Conservation (phyloP, 306 rosid genomes). For the Malus asiatica region DNA sequence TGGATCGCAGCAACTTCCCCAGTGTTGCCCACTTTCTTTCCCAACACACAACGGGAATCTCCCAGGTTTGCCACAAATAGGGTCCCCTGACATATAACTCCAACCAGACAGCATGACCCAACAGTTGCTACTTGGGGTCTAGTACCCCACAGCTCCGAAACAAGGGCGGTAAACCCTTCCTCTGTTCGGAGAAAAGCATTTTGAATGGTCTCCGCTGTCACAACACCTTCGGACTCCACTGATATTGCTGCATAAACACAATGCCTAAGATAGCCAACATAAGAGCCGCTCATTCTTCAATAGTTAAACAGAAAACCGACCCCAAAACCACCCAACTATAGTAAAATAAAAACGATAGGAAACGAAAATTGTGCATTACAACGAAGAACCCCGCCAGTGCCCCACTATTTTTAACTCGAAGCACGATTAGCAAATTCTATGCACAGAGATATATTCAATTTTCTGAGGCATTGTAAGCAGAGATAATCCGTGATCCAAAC, state of each 20-base stretch:
- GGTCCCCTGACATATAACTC: constrained; percentile 68
- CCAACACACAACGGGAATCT: constrained; percentile 84
- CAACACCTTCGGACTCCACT: constrained; percentile 49
- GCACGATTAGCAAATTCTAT: neutral
- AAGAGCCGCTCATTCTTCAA: constrained; percentile 31
- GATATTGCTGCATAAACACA: constrained; percentile 49
- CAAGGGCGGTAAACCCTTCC: constrained; percentile 66
- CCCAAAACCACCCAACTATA: constrained; percentile 8
- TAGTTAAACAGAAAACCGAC: constrained; percentile 1
- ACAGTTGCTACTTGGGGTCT: constrained; percentile 65
- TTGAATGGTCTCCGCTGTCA: constrained; percentile 53
- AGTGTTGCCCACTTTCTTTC: constrained; percentile 75
- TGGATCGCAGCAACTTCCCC: constrained; percentile 79
- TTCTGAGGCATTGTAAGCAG: neutral
- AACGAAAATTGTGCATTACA: neutral
- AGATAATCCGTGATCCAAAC: constrained; percentile 20
- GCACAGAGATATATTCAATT: neutral
- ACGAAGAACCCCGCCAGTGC: neutral
- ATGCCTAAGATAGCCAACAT: constrained; percentile 47
- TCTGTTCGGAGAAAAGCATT: constrained; percentile 59
- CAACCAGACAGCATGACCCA: constrained; percentile 84
- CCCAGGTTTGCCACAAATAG: constrained; percentile 75
- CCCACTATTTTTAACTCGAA: neutral
- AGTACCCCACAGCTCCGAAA: constrained; percentile 54
- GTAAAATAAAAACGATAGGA: neutral